Percentiles rank a stretch among this genome's conserved stretches.
phyloP scores from a whole-genome alignment of 2,329 filamentous ascomycete species.

The Colletotrichum eremochloae region DNA sequence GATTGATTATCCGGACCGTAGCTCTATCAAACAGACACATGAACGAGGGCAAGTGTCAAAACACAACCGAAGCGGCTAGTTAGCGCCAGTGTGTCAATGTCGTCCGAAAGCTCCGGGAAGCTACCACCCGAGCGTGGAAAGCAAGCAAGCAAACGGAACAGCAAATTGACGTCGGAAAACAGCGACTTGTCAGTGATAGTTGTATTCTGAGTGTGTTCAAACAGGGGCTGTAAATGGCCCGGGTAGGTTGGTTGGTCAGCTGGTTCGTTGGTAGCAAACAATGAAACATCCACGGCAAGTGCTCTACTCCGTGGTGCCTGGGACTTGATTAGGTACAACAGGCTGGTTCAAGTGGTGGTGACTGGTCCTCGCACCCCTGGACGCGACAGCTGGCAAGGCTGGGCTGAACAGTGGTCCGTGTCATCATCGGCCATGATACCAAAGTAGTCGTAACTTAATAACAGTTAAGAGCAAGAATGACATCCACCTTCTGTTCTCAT shows the following conservation, averaged over 20 bases:
- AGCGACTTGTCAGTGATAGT: not conserved
- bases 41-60: slow-evolving; percentile 23
- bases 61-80: slow-evolving; percentile 12
- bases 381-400: slow-evolving; percentile 25
- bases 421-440: slow-evolving; percentile 5
- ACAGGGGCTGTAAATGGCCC: not conserved
- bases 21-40: slow-evolving; percentile 1
- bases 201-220: not conserved
- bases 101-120: slow-evolving; percentile 14
- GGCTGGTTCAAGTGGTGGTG: not conserved
- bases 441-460: slow-evolving; percentile 5
- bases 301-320: not conserved
- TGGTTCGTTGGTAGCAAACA: not conserved
- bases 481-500: not conserved
- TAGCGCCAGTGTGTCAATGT: slow-evolving; percentile 14
- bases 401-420: slow-evolving; percentile 20
- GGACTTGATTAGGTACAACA: not conserved
- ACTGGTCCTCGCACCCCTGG: slow-evolving; percentile 14
- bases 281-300: not conserved
- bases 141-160: slow-evolving; percentile 11
- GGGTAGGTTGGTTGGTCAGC: not conserved
- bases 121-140: slow-evolving; percentile 11
- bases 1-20: slow-evolving; percentile 22
- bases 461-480: slow-evolving; percentile 3
- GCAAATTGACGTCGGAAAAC: not conserved